phyloP scores from a whole-genome alignment of 805 yeast genomes.

The Pichia sporocuriosa region DNA sequence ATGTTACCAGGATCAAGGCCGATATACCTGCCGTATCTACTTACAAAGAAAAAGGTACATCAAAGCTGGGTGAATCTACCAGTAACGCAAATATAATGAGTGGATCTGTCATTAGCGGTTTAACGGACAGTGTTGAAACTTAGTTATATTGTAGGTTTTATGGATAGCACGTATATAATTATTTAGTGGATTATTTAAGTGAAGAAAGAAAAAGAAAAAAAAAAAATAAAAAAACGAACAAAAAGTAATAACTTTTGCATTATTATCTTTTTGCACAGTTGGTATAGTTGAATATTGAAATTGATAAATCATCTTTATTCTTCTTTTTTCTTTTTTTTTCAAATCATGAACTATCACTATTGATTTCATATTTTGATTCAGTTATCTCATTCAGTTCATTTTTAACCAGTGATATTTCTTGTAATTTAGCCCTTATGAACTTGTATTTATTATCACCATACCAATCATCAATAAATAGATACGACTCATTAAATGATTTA shows the following conservation, averaged over 20 bases:
- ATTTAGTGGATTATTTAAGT: background rate
- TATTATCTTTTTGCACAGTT: too few relatives aligned
- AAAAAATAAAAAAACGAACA: too few relatives aligned
- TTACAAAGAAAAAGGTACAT: conserved; percentile 89
- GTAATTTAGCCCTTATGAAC: conserved; percentile 10
- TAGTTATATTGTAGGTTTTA: too few relatives aligned
- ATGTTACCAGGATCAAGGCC: conserved; percentile 85
- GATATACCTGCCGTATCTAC: conserved; percentile 98
- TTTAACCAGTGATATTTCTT: background rate
- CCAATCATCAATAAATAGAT: conserved; percentile 16
- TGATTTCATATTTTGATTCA: background rate
- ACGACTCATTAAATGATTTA: conserved; percentile 1
- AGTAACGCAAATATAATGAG: conserved; percentile 35
- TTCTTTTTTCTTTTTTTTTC: conserved; percentile 2
- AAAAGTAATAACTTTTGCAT: too few relatives aligned
- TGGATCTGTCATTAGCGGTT: conserved; percentile 41
- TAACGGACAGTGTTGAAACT: conserved; percentile 12
- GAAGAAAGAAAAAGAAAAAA: background rate
- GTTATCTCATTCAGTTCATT: background rate
- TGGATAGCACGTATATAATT: background rate
- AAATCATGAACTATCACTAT: too few relatives aligned
- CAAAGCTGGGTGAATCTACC: conserved; percentile 48
- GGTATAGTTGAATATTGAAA: too few relatives aligned
- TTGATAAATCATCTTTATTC: too few relatives aligned
- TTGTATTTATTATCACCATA: conserved; percentile 16